Evolutionary conservation across 441 rosid genomes (phyloP), one percentile per base, ranked within the genome.

Genomic region (Euphorbia corollata): DNA sequence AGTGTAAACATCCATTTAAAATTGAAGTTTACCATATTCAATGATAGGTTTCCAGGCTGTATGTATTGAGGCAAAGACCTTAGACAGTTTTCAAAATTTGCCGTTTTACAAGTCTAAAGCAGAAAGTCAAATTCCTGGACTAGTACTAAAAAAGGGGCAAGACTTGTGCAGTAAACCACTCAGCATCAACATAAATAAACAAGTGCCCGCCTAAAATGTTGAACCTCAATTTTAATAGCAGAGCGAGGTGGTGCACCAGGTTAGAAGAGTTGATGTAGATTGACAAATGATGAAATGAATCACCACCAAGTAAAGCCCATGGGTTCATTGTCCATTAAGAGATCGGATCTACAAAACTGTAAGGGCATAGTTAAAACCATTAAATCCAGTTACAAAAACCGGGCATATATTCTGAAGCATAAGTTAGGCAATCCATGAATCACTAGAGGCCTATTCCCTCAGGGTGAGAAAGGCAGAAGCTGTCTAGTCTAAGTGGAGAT

Each of bases 1-100:
- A 11, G n/a, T 23, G 24, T 6, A 16, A 23, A 12, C 47, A 23
- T 43, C 22, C 19, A 43, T 6, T 41, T 22, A 20, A 61, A 18
- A 5, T 38, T 5, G n/a, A 9, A 1, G 30, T 8, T 27, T 4
- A 56, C 12, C 15, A 2, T 2, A 11, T 12, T 56, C 15, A 2
- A 22, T 23, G 24, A 23, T 4, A 15, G 38, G 20, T 68, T 41
- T 23, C 56, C 8, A 22, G 61, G 18, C 5, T 65, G 34, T 32
- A 5, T 23, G 15, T 20, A 36, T 38, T 19, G 38, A 0, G 51
- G 38, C 6, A 38, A 67, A 57, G 43, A 18, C 58, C 27, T 23
- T 68, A 54, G 13, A 32, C 2, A 56, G 50, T 11, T 65, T 62
- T 59, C 51, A 68, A 61, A 68, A 38, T 8, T 68, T 15, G 51